Base-by-base conservation (phyloP, 202 grass and related monocot species). In the Carex arenaria region DNA sequence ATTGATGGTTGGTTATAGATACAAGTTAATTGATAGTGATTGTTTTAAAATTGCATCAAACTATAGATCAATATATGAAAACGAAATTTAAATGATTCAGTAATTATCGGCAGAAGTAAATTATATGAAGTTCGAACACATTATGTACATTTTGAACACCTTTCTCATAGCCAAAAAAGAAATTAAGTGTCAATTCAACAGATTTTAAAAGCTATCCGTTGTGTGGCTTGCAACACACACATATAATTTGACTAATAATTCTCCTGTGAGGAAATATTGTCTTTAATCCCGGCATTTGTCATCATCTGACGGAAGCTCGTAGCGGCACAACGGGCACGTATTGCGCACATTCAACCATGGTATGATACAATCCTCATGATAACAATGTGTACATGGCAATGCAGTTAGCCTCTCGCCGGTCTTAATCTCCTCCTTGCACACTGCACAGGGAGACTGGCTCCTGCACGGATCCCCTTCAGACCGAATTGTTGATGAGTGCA, bases 241-340 rank as follows among this genome's bases (percentile, higher is more conserved):
- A 2, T 3, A 36, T 5, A 36, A 36, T 36, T 23, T 7, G 43
- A 26, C 3, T 28, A 19, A 80, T 20, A 42, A 43, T 43, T 14
- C 20, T 62, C 54, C 14, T 19, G 9, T 42, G 61, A 22, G 10
- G 43, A 45, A 20, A 22, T 49, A 7, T 65, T 10, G 22, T 22
- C 57, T 60, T 81, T 7, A 65, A 45, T 65, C n/a, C 31, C 14
- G 11, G 54, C 52, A 78, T 78, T 78, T 78, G 30, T 65, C 36
- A 26, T 92, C 90, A 30, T 94, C 92, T 0, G 90, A 85, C 3
- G 88, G 92, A 13, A 97, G 85, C 81, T 85, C 85, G 26, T 91
- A 97, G 18, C 94, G 90, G 85, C 94, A 97, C n/a, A 97, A 85
- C 0, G 94, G 94, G 79, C 94, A 97, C 5, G 94, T 94, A 17